Base-by-base conservation (phyloP, 352 stramenopile genomes). In the Pilasporangium apinafurcum region DNA sequence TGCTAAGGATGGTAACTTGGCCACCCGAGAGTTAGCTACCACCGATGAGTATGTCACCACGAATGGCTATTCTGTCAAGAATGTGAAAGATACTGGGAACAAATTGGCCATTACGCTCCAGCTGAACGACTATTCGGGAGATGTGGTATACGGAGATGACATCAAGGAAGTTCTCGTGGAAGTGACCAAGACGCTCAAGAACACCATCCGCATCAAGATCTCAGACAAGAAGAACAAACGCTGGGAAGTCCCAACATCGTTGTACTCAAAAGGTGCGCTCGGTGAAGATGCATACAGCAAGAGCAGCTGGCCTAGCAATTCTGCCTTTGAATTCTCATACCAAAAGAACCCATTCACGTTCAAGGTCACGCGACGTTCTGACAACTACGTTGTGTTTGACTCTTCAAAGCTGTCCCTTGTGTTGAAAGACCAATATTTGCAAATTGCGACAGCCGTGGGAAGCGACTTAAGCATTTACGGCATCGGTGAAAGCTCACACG, bases 381-480 rank as follows among this genome's bases (percentile, higher is more conserved):
- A 65, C 41, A 40, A 37, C 40, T 54, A 58, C 44, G 59, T 71
- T 41, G 54, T 80, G 8, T 80, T 80, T 33, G 62, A 80, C 59
- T 71, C 67, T 37, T 73, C 67, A 20, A 47, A 48, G 38, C 37
- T 69, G 17, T 37, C 52, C 21, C 30, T 62, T 18, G 53, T 53
- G 21, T 54, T 74, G 40, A 62, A 69, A 34, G 65, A 83, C 50
- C 72, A 85, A 54, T 83, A 75, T 48, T 26, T 85, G 28, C 63
- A 85, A 38, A 31, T 85, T n/a, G 57, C 68, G 22, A 78, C 64
- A 1, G 38, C 43, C 0, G 47, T 72, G 29, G 33, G 40, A 4
- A 22, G 24, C 9, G 48, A 59, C 27, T 25, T 59, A 2, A 64
- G 43, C 13, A 41, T 80, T 28, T 83, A 71, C 41, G 70, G 70